Base-by-base conservation (phyloP, 805 yeast genomes). In the Metschnikowia hibisci region DNA sequence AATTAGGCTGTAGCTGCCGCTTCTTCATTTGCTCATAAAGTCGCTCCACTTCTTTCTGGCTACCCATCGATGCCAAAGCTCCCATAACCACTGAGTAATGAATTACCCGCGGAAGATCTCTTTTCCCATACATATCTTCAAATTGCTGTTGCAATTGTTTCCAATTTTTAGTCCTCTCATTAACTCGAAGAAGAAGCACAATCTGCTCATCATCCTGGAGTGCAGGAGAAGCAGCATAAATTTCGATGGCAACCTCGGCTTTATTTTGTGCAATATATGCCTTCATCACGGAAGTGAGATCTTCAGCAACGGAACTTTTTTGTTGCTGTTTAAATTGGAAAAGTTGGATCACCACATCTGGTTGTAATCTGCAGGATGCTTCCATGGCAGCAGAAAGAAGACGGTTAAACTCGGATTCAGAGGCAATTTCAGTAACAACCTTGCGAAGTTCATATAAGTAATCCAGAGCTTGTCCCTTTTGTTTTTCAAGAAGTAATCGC, bases 71-170 rank as follows among this genome's bases (percentile, higher is more conserved):
- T 1, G 86, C 81, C 46, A 85, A 62, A 0, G 84, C 79, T 41
- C 67, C 62, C 76, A 85, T 80, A 10, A 82, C 80, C 13, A 79
- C 73, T 3, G 76, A 69, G 56, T 84, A 84, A 51, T 84, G 87
- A 23, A 58, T 54, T 25, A 70, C 61, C 37, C 71, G 71, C 1
- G 86, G 85, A 20, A 77, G 60, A 32, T 74, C 65, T 1, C 78
- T 81, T n/a, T 66, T 59, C 1, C 77, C 80, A 52, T 77, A 77
- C 57, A 76, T 66, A 16, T 66, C 70, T 53, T 80, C 82, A 56
- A 84, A 83, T 37, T 76, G 75, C 10, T 61, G 51, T 57, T 80
- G 83, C 45, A 85, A 61, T 6, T 71, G 61, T 15, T 60, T 60
- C 86, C 87, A 84, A 47, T 77, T 71, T 30, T 67, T 62, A 15